phyloP scores from a whole-genome alignment of 2,329 filamentous ascomycete species.

The Hirsutella minnesotensis region DNA sequence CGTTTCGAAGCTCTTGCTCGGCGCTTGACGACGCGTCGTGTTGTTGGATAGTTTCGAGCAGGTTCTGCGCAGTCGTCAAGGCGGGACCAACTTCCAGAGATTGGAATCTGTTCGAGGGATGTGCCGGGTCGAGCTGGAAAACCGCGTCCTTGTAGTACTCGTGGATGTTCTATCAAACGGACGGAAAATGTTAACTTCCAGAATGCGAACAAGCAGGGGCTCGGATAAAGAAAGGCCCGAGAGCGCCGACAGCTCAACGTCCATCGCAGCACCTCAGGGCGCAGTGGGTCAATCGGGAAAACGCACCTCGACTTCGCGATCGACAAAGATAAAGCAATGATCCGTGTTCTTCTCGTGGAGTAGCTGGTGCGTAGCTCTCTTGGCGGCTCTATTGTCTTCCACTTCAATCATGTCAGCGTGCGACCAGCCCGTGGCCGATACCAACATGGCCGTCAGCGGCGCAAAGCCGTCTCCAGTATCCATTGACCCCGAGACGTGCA shows the following conservation, averaged over 20 bases:
- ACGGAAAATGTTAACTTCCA: background rate
- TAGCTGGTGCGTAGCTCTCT: slow-evolving; percentile 2
- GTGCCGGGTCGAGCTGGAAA: background rate
- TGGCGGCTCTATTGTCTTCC: background rate
- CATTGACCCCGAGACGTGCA: background rate
- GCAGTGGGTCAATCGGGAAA: too few relatives aligned
- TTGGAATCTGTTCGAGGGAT: background rate
- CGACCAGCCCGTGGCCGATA: background rate
- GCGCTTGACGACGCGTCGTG: too few relatives aligned
- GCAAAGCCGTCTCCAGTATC: background rate
- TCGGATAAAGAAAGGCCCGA: background rate
- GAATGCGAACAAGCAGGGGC: background rate
- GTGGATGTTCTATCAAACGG: background rate
- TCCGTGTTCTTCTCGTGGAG: slow-evolving; percentile 1
- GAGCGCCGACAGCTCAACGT: background rate
- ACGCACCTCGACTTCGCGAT: slow-evolving; percentile 5
- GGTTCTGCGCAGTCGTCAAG: too few relatives aligned
- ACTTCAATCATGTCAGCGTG: background rate
- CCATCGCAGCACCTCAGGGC: background rate
- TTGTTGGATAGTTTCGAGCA: too few relatives aligned
- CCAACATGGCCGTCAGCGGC: slow-evolving; percentile 3
- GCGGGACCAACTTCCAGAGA: background rate
- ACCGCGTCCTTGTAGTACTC: background rate
- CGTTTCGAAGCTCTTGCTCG: too few relatives aligned
- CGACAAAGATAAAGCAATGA: slow-evolving; percentile 6